These are phyloP conservation scores for Corymbia maculata DNA, from an alignment of 345 rosid genomes.

Conservation along the genomic window DNA sequence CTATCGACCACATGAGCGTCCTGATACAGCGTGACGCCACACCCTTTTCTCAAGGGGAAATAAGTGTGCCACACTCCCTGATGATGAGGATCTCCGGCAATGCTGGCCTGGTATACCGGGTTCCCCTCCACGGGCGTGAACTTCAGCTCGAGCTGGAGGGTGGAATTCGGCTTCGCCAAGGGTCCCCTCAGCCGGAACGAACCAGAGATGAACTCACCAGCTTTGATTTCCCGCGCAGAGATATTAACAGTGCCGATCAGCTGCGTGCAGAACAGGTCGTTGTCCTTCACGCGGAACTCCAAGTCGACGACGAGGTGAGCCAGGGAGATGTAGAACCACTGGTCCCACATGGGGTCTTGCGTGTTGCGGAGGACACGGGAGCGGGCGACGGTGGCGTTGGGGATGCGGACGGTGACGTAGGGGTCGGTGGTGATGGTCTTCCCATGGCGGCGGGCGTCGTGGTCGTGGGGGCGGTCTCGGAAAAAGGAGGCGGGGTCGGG, in stretches of 20 bases:
- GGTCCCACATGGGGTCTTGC: constrained; percentile 60
- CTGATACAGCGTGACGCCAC: constrained; percentile 59
- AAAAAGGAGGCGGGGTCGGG: neutral
- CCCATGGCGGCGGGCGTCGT: constrained; percentile 11
- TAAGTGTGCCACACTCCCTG: constrained; percentile 40
- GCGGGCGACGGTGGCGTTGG: constrained; percentile 80
- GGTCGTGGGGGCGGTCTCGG: neutral
- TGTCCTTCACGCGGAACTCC: constrained; percentile 75
- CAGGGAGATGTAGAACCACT: constrained; percentile 48
- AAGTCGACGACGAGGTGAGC: constrained; percentile 58
- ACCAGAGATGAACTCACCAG: constrained; percentile 25
- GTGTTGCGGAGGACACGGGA: constrained; percentile 68
- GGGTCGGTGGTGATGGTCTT: constrained; percentile 72
- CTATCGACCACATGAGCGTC: constrained; percentile 70
- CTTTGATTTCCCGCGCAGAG: constrained; percentile 30
- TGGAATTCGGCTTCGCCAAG: constrained; percentile 44
- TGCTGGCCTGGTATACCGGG: constrained; percentile 31
- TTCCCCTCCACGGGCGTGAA: constrained; percentile 62
- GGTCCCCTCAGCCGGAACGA: constrained; percentile 50
- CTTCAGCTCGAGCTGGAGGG: constrained; percentile 41
- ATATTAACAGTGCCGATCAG: constrained; percentile 48
- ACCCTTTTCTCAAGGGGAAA: constrained; percentile 75
- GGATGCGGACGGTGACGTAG: constrained; percentile 77
- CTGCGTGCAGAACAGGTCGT: constrained; percentile 76
- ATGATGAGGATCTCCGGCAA: constrained; percentile 19